These are phyloP conservation scores for Phialophora verrucosa DNA, from an alignment of 2,329 filamentous ascomycete species.

Conservation along the genomic window DNA sequence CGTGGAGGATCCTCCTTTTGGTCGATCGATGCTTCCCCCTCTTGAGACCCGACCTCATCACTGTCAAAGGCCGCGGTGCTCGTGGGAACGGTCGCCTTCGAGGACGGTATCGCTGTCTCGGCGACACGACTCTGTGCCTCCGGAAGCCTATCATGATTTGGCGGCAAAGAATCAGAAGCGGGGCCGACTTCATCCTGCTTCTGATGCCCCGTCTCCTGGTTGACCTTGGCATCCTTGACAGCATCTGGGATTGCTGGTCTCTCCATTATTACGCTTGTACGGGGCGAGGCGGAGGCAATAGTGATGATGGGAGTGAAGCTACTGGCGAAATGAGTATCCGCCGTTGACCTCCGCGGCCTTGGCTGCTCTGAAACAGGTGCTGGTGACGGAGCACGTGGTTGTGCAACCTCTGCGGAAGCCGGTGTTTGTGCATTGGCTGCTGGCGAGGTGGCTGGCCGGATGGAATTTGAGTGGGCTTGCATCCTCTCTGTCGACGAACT, in stretches of 20 bases:
- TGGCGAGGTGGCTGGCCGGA: conserved; percentile 1
- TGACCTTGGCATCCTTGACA: not conserved
- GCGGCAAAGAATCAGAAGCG: not conserved
- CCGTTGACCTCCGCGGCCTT: conserved; percentile 8
- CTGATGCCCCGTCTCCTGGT: not conserved
- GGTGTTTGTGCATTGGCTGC: not conserved
- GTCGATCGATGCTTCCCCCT: not conserved
- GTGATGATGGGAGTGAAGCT: conserved; percentile 37
- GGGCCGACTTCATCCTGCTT: not conserved
- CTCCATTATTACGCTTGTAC: conserved; percentile 26
- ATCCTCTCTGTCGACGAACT: not conserved
- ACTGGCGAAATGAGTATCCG: conserved; percentile 15
- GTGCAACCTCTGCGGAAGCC: not conserved
- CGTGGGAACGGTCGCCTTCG: not conserved
- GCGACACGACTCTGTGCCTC: not conserved
- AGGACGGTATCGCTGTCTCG: not conserved
- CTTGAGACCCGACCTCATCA: not conserved
- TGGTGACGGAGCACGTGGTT: conserved; percentile 2
- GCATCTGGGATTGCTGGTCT: not conserved
- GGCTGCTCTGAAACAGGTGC: conserved; percentile 15
- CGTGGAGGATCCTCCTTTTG: not conserved
- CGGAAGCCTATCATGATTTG: not conserved
- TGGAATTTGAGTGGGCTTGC: not conserved
- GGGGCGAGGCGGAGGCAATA: conserved; percentile 32
- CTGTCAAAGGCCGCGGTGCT: not conserved